Evolutionary conservation across 2,329 filamentous ascomycete genomes (phyloP).

Genomic region (Aspergillus niger): DNA sequence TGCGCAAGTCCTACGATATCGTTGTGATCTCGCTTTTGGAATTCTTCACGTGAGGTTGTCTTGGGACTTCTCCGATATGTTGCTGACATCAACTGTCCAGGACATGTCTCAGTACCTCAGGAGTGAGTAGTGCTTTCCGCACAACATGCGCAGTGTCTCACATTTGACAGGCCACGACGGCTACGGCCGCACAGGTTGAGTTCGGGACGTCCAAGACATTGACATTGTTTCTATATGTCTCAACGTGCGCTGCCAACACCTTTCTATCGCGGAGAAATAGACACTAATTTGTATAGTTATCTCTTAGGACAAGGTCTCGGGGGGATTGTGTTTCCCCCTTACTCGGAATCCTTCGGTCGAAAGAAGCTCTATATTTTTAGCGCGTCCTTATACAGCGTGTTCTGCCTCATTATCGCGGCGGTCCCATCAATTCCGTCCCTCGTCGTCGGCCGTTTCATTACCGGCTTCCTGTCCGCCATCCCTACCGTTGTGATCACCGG

Average conservation of each 20-base stretch:
- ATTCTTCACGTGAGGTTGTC: conserved; percentile 1
- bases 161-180: neutral
- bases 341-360: conserved; percentile 12
- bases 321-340: conserved; percentile 10
- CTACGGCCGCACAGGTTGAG: neutral
- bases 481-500: conserved; percentile 11
- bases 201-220: neutral
- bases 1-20: conserved; percentile 1
- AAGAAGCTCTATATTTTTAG: conserved; percentile 12
- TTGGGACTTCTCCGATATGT: neutral
- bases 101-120: conserved; percentile 5
- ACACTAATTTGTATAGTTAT: neutral
- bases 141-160: neutral
- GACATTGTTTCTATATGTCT: neutral
- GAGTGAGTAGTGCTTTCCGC: neutral
- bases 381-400: neutral
- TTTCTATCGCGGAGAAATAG: too few relatives aligned
- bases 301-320: conserved; percentile 10
- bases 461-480: conserved; percentile 10
- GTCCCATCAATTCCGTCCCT: conserved; percentile 5
- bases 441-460: conserved; percentile 9
- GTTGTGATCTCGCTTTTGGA: conserved; percentile 4
- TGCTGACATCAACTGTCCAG: neutral
- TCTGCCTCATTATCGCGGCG: conserved; percentile 5
- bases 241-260: neutral